These are phyloP conservation scores for Marasmius tenuissimus DNA, from an alignment of 1,284 basidiomycete genomes.

Conservation along the genomic window DNA sequence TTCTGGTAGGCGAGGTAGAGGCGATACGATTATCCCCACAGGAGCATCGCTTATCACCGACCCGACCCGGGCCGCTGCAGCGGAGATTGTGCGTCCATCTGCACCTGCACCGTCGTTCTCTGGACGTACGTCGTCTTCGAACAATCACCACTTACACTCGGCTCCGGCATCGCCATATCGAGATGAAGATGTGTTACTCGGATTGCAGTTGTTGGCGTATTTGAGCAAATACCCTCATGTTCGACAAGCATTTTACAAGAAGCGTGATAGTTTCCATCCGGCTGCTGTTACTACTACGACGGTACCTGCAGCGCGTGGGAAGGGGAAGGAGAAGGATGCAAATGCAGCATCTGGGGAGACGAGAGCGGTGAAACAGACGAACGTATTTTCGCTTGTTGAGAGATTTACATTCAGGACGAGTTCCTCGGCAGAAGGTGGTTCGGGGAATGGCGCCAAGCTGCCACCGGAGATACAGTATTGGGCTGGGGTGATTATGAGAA, in stretches of 20 bases:
- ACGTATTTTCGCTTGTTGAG: conserved; percentile 96
- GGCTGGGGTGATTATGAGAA: conserved; percentile 99
- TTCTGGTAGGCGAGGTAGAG: background rate
- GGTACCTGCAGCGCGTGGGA: conserved; percentile 26
- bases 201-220: conserved; percentile 93
- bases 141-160: conserved; percentile 16
- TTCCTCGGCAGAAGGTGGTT: conserved; percentile 64
- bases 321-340: conserved; percentile 41
- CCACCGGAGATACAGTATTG: conserved; percentile 97
- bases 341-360: conserved; percentile 12
- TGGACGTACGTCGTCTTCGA: conserved; percentile 18
- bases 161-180: conserved; percentile 69
- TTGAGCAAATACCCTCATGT: conserved; percentile 98
- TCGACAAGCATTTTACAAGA: conserved; percentile 93
- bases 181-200: conserved; percentile 93
- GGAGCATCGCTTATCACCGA: background rate
- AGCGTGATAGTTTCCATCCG: conserved; percentile 72
- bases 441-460: conserved; percentile 55
- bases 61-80: background rate
- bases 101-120: conserved; percentile 19
- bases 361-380: conserved; percentile 56
- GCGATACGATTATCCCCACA: background rate
- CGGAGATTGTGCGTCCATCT: conserved; percentile 7
- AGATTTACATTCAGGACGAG: conserved; percentile 93
- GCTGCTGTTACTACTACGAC: conserved; percentile 42